Base-by-base conservation (phyloP, 108 stramenopile species). In the Pseudonitzschia delicatissima region DNA sequence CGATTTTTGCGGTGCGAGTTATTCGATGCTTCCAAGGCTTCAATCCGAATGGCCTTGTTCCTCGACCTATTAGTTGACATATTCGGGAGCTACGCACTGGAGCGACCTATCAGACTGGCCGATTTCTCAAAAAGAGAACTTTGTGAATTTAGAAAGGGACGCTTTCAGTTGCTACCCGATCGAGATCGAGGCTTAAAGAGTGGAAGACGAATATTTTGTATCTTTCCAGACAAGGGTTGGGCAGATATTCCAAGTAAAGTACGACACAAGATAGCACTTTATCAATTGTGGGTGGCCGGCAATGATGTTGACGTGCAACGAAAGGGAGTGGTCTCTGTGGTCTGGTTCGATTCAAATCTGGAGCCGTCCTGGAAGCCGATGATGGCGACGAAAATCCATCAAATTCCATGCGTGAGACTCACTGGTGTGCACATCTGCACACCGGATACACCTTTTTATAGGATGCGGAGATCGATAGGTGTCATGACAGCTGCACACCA, bases 21-120 rank as follows among this genome's bases (percentile, higher is more conserved):
- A n/a, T 82, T 78, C 37, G 70, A 82, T 72, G 65, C 52, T 17
- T 5, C 18, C 0, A 47, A 62, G 28, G 80, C 80, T 2, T 77
- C 80, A 1, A 45, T 29, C 4, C 68, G 68, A 18, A 61, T 82
- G 64, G 55, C 68, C 0, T 13, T 60, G 5, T 58, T 73, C 32
- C 75, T 78, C 27, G 77, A 78, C 32, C 28, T 60, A 49, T 62
- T 70, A 28, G 57, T 61, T 4, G 61, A 75, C 50, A 36, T 78
- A 18, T 82, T 78, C 62, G 80, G 80, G 12, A 45, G 18, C 11
- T 37, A 40, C 27, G 37, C 37, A 25, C n/a, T 61, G 32, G 23
- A 36, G 32, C 20, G 60, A 26, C 60, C 60, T 18, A 40, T 61
- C 18, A 33, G 20, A 39, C 40, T 61, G 37, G 23, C 11, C 20